Evolutionary conservation across 2,329 filamentous ascomycete genomes (phyloP).

Genomic region (Blastomyces gilchristii): DNA sequence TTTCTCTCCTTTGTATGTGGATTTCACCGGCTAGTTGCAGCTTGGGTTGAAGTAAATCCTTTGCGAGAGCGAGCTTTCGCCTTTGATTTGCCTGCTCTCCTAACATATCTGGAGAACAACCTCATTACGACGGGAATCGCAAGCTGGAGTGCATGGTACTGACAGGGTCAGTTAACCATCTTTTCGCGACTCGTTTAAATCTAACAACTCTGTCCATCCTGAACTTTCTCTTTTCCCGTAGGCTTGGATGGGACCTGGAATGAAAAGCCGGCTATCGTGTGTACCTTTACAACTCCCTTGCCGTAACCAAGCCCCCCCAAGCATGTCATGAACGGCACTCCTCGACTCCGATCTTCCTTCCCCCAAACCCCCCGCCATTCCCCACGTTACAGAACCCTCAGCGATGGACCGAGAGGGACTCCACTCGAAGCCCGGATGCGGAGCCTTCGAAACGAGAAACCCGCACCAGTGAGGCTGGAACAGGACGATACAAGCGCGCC

Average conservation of each 20-base stretch:
- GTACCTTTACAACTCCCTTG: not conserved
- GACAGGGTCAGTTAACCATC: not conserved
- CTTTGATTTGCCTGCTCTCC: not conserved
- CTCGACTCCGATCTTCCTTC: slow-evolving; percentile 70
- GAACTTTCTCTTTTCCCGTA: not conserved
- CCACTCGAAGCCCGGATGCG: slow-evolving; percentile 16
- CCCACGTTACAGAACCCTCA: slow-evolving; percentile 21
- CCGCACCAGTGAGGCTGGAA: slow-evolving; percentile 18
- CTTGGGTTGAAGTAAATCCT: not conserved
- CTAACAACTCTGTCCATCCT: not conserved
- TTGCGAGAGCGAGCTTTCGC: not conserved
- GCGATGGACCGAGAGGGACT: slow-evolving; percentile 22
- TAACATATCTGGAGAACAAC: not conserved
- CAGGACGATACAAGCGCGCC: slow-evolving; percentile 38
- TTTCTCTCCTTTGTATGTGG: not conserved
- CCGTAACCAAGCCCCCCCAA: slow-evolving; percentile 23
- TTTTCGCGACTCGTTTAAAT: not conserved
- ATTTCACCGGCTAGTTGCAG: too few relatives aligned
- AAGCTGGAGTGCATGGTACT: not conserved
- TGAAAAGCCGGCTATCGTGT: not conserved
- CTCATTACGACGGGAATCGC: not conserved
- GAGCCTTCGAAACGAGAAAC: slow-evolving; percentile 5
- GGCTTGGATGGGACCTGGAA: not conserved
- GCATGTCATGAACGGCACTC: slow-evolving; percentile 73
- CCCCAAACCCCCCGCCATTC: slow-evolving; percentile 58